phyloP scores from a whole-genome alignment of 179 eudicot genomes.

The Silene noctiflora region DNA sequence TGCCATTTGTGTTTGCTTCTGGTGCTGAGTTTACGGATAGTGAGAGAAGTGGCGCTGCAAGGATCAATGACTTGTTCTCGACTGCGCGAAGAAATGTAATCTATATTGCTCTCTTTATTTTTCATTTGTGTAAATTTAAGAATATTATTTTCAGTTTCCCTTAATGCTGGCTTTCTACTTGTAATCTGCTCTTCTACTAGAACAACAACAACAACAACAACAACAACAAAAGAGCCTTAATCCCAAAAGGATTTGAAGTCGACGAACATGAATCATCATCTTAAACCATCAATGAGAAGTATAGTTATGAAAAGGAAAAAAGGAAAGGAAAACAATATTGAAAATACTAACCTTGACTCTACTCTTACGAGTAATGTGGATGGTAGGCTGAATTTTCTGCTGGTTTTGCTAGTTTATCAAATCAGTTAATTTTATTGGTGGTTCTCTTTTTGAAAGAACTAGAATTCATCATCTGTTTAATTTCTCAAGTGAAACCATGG shows the following conservation, averaged over 20 bases:
- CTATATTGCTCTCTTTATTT: conserved; percentile 11
- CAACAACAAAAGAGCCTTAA: not conserved
- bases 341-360: not conserved
- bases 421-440: not conserved
- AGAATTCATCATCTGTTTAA: not conserved
- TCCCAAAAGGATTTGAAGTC: not conserved
- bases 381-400: not conserved
- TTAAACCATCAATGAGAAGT: not conserved
- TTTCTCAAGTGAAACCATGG: conserved; percentile 4
- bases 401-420: not conserved
- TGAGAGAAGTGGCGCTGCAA: conserved; percentile 86
- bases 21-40: conserved; percentile 98
- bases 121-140: not conserved
- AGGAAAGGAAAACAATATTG: not conserved
- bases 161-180: conserved; percentile 9
- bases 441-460: not conserved
- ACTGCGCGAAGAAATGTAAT: conserved; percentile 86
- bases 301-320: not conserved
- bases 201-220: not conserved
- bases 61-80: conserved; percentile 76
- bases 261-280: not conserved
- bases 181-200: conserved; percentile 14
- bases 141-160: not conserved
- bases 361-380: not conserved
- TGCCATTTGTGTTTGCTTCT: conserved; percentile 95